phyloP scores from a whole-genome alignment of 371 early-diverging fungal species.

The Mucor ambiguus region DNA sequence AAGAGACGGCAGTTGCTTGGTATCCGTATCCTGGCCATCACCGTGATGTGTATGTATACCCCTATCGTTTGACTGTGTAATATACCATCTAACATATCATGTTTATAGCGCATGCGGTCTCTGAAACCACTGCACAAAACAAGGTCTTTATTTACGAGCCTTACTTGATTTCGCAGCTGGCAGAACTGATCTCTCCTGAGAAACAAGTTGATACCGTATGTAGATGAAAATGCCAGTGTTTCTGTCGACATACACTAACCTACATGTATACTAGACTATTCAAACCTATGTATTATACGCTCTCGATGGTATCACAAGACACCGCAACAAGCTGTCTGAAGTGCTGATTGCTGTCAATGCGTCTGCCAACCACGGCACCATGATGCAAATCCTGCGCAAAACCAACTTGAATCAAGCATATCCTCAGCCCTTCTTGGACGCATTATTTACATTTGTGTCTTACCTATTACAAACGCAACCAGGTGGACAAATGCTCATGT shows the following conservation, averaged over 20 bases:
- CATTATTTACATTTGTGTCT: conserved; percentile 78
- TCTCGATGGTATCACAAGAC: conserved; percentile 82
- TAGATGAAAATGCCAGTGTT: neutral
- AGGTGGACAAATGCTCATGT: conserved; percentile 89
- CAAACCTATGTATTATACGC: conserved; percentile 82
- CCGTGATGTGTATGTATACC: conserved; percentile 64
- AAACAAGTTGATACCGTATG: conserved; percentile 33
- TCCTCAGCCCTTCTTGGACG: conserved; percentile 81
- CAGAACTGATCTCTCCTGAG: conserved; percentile 78
- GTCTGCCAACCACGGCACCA: conserved; percentile 90
- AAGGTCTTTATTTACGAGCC: conserved; percentile 89
- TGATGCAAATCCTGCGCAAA: conserved; percentile 80
- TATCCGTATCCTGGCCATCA: conserved; percentile 80
- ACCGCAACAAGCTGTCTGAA: conserved; percentile 75
- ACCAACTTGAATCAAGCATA: conserved; percentile 57
- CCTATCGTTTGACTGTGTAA: neutral
- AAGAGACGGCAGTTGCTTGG: conserved; percentile 62
- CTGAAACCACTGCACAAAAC: conserved; percentile 73
- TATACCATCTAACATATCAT: neutral
- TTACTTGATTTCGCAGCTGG: conserved; percentile 76
- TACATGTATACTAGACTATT: conserved; percentile 54
- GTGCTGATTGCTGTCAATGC: conserved; percentile 88
- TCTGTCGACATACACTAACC: neutral
- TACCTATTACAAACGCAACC: conserved; percentile 77
- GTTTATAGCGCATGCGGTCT: conserved; percentile 55